Base-by-base conservation (phyloP, 139 green algal genomes). In the Edaphochlamys debaryana region DNA sequence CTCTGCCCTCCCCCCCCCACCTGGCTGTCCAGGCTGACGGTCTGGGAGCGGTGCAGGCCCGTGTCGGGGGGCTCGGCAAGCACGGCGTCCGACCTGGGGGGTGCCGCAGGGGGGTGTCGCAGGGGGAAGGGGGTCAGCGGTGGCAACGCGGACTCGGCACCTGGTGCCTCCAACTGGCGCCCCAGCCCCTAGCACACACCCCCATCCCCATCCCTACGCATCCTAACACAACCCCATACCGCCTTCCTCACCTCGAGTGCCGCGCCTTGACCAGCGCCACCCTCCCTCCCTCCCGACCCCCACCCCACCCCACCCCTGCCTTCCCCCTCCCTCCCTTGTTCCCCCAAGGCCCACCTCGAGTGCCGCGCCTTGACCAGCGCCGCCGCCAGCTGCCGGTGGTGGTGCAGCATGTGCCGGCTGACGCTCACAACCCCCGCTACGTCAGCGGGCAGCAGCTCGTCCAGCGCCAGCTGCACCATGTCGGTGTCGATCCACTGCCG, bases 351-450 rank as follows among this genome's bases (percentile, higher is more conserved):
- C 3, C 42, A 74, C 77, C 64, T 74, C 4, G 63, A 58, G 64
- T 83, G 77, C 34, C 77, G 42, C 32, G 77, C 77, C 77, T 83
- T 83, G 32, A 74, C 63, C 32, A 83, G 63, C 23, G 77, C 77
- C 45, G 63, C 45, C 32, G 77, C 77, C 34, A 83, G 42, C 64
- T 52, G 32, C 45, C 29, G 37, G 77, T 83, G 77, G 25, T 66
- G 45, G 77, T 58, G 42, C 63, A 83, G 64, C 77, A 74, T 74
- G 63, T 83, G 64, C 6, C 64, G n/a, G 62, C 45, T 67, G 17
- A 83, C 48, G 23, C 45, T 34, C 4, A 83, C 77, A 0, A 64
- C 50, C 2, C 45, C 77, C 8, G 30, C 9, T 4, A 75, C n/a
- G 45, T 75, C 34, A 5, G 64, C 30, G 6, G 77, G 77, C 62